Base-by-base conservation (phyloP, 2,329 filamentous ascomycete genomes). In the Botrytis hyacinthi region DNA sequence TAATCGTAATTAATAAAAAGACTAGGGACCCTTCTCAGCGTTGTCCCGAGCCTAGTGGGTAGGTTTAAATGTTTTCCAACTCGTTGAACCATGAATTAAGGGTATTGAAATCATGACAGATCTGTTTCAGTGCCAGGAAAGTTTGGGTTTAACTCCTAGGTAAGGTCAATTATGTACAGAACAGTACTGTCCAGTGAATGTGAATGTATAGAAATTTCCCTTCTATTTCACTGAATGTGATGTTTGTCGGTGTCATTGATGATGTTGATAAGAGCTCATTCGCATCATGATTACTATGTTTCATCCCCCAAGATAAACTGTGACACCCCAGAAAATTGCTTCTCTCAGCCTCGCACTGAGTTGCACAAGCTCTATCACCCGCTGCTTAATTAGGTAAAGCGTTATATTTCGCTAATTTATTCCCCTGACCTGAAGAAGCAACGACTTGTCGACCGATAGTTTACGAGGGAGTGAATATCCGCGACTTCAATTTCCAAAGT, bases 401-500 rank as follows among this genome's bases (percentile, higher is more conserved):
- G 46, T 59, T 35, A 37, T 32, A 76, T 75, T 65, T 76, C 76
- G 76, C 76, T 75, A 77, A 77, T 74, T 76, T 69, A 75, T 77
- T 76, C 77, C 77, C 77, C 76, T 77, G 76, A 78, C 71, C 75
- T 72, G 62, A 72, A 75, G 76, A 77, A 74, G 76, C 75, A 73
- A 70, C 73, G 77, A 76, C 77, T 77, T 78, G 76, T 77, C 77
- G 77, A 77, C 74, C 72, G 71, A 72, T 72, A 46, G 63, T 72
- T 72, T 46, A 68, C 71, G 61, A 72, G 74, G 74, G 74, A 71
- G 74, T 73, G 74, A 74, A 74, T 65, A 29, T 71, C 74, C 59
- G 73, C 78, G 42, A 73, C 37, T 61, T 73, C 60, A 51, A 62
- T 60, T 73, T 66, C 67, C 66, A 65, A 40, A 69, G n/a, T 42